phyloP scores from a whole-genome alignment of 2,329 filamentous ascomycete species.

The Coniochaeta ligniaria region DNA sequence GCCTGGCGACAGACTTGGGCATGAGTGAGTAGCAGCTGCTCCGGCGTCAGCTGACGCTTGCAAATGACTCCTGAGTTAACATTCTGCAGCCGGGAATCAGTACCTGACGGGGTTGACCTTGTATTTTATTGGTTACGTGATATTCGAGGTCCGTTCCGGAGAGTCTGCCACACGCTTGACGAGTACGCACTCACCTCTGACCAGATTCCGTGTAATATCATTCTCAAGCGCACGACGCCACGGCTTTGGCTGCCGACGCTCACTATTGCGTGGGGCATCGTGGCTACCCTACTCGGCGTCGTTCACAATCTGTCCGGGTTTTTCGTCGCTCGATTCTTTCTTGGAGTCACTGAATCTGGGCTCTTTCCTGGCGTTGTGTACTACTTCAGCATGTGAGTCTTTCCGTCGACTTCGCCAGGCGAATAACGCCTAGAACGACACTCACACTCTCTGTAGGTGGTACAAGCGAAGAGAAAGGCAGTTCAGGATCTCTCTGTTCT shows the following conservation, averaged over 20 bases:
- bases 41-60: slow-evolving; percentile 2
- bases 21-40: slow-evolving; percentile 39
- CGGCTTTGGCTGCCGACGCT: slow-evolving; percentile 49
- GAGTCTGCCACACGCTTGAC: background rate
- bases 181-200: slow-evolving; percentile 1
- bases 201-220: slow-evolving; percentile 53
- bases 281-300: slow-evolving; percentile 43
- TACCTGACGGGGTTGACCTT: slow-evolving; percentile 60
- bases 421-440: no score
- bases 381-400: slow-evolving; percentile 35
- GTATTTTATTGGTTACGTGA: slow-evolving; percentile 56
- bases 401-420: background rate
- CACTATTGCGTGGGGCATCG: slow-evolving; percentile 48
- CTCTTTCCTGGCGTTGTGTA: slow-evolving; percentile 44
- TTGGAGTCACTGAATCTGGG: slow-evolving; percentile 47
- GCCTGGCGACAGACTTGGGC: slow-evolving; percentile 40
- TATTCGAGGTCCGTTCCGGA: slow-evolving; percentile 38
- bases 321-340: slow-evolving; percentile 44
- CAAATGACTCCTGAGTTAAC: background rate
- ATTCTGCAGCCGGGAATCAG: slow-evolving; percentile 44
- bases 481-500: slow-evolving; percentile 49
- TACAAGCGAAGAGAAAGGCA: slow-evolving; percentile 47
- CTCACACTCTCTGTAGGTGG: slow-evolving; percentile 22
- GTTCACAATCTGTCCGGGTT: slow-evolving; percentile 43
- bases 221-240: slow-evolving; percentile 54